Conservation (phyloP, 768 basidiomycete genomes). For the Mycena haematopus region DNA sequence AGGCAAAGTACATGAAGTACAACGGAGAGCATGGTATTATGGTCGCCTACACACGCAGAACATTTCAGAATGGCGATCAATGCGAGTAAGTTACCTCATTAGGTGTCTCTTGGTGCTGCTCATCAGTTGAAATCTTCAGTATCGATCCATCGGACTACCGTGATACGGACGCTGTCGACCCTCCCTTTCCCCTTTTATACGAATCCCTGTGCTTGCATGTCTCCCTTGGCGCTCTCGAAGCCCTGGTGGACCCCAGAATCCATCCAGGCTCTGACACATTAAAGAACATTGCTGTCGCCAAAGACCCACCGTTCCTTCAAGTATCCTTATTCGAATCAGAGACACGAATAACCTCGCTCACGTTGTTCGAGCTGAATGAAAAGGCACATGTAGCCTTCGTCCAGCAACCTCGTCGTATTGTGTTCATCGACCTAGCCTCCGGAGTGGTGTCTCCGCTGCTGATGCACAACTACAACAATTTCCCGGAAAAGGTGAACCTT, state of each 20-base stretch:
- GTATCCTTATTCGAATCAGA: conserved; percentile 46
- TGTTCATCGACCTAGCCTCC: conserved; percentile 48
- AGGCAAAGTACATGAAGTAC: conserved; percentile 65
- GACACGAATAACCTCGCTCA: conserved; percentile 43
- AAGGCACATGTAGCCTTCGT: conserved; percentile 49
- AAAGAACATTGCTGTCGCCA: conserved; percentile 40
- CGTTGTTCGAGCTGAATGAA: conserved; percentile 51
- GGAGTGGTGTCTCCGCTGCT: conserved; percentile 45
- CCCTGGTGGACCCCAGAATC: conserved; percentile 49
- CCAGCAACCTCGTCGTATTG: conserved; percentile 47
- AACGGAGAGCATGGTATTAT: conserved; percentile 55
- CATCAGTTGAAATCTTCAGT: conserved; percentile 30
- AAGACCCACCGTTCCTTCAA: conserved; percentile 49
- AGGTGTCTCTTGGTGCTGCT: background rate
- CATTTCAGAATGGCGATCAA: conserved; percentile 36
- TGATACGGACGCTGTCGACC: conserved; percentile 46
- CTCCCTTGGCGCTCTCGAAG: conserved; percentile 50
- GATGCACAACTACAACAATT: conserved; percentile 42
- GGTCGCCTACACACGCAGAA: conserved; percentile 58
- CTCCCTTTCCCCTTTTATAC: conserved; percentile 49
- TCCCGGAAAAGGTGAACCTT: conserved; percentile 34
- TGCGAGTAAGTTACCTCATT: conserved; percentile 10
- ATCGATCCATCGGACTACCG: conserved; percentile 47
- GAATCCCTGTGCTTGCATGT: conserved; percentile 51
- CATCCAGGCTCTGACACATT: conserved; percentile 46